A percentile compares a stretch with the other conserved stretches of the same genome.
These are phyloP conservation scores for Saitozyma podzolica DNA, from an alignment of 768 basidiomycete species.

Conservation along the genomic window DNA sequence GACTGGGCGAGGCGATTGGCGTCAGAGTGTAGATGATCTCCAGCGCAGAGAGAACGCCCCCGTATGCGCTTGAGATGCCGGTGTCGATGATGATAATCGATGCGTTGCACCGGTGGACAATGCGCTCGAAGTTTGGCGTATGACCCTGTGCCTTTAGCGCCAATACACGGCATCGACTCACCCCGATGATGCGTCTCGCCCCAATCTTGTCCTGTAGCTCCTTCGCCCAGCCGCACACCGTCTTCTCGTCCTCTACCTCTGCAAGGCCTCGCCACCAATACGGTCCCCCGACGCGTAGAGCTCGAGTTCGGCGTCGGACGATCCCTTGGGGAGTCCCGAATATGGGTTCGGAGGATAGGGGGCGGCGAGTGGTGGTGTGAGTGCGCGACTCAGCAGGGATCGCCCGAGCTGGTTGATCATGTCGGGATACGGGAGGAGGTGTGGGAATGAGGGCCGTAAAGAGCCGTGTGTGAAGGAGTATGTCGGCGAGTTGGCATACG, in stretches of 20 bases:
- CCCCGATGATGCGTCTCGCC: conserved; percentile 74
- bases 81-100: conserved; percentile 96
- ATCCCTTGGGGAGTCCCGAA: conserved; percentile 62
- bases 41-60: conserved; percentile 84
- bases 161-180: conserved; percentile 13
- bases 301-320: conserved; percentile 67
- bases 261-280: conserved; percentile 97
- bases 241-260: conserved; percentile 65
- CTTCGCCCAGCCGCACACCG: conserved; percentile 69
- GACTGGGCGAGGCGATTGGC: conserved; percentile 55
- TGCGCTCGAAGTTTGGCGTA: conserved; percentile 87
- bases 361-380: conserved; percentile 66
- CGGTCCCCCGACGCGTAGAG: conserved; percentile 79
- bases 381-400: conserved; percentile 70
- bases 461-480: conserved; percentile 94
- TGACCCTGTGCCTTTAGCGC: conserved; percentile 63
- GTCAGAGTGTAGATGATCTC: conserved; percentile 81
- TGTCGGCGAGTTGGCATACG: conserved; percentile 49
- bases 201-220: conserved; percentile 71
- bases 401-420: conserved; percentile 74
- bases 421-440: conserved; percentile 77
- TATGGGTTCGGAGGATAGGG: conserved; percentile 79
- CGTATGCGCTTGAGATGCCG: conserved; percentile 94
- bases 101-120: conserved; percentile 82
- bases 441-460: conserved; percentile 67